phyloP scores from a whole-genome alignment of 805 yeast genomes.

The Cyberlindnera mississippiensis region DNA sequence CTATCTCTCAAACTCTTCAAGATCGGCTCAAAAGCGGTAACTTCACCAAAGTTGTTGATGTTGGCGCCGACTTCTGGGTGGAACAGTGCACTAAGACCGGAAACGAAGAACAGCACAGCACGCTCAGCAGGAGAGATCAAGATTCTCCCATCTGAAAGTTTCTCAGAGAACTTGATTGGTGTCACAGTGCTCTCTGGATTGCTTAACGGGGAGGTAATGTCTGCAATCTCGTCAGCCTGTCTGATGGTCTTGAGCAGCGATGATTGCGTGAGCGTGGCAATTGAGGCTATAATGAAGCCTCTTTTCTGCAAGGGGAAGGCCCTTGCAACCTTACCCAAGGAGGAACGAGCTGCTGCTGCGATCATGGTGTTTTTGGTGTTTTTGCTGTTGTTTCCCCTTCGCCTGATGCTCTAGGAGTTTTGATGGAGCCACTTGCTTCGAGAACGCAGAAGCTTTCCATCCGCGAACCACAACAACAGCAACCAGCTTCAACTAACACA shows the following conservation, averaged over 20 bases:
- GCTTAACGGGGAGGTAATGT: conserved; percentile 9
- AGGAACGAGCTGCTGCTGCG: no score
- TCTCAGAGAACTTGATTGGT: conserved; percentile 18
- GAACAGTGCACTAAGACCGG: conserved; percentile 72
- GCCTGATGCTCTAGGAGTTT: no score
- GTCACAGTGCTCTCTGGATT: neutral
- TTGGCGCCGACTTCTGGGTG: conserved; percentile 76
- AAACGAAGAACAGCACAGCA: conserved; percentile 57
- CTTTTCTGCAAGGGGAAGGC: conserved; percentile 4
- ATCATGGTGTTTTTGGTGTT: no score
- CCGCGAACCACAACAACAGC: no score
- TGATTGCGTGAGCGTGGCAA: conserved; percentile 22
- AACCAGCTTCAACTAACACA: no score
- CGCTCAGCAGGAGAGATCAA: conserved; percentile 67
- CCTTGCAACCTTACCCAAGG: no score
- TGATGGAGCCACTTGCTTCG: no score
- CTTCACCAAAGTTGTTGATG: conserved; percentile 84
- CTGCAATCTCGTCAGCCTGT: conserved; percentile 59
- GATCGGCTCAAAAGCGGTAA: conserved; percentile 73
- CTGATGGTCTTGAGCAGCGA: conserved; percentile 40
- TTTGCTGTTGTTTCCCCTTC: no score
- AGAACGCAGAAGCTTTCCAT: no score
- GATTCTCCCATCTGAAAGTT: conserved; percentile 69
- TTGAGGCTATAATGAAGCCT: conserved; percentile 14
- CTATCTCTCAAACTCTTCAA: conserved; percentile 56